These are phyloP conservation scores for Apiotrichum domesticum DNA, from an alignment of 1,284 basidiomycete species.

Conservation along the genomic window DNA sequence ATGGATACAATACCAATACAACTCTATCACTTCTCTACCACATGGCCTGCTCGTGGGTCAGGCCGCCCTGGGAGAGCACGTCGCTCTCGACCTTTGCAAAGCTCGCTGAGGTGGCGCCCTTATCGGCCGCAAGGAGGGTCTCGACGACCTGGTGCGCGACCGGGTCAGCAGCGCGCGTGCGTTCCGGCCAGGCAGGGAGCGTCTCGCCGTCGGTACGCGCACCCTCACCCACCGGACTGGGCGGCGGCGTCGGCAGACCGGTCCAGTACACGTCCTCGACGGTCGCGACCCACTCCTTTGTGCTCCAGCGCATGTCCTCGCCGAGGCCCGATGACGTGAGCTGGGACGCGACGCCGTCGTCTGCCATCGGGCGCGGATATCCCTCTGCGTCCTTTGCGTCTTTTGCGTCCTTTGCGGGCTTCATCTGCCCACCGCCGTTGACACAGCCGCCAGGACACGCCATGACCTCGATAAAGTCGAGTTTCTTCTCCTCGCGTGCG, in stretches of 20 bases:
- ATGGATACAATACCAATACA: neutral
- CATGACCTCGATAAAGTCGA: constrained; percentile 99
- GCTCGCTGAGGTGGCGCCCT: constrained; percentile 60
- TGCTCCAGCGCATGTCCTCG: constrained; percentile 47
- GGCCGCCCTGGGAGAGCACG: constrained; percentile 54
- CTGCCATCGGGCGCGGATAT: constrained; percentile 55
- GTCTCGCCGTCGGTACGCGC: no score
- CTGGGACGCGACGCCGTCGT: constrained; percentile 38
- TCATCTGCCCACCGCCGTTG: constrained; percentile 92
- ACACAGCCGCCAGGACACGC: constrained; percentile 97
- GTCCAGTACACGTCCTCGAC: constrained; percentile 75
- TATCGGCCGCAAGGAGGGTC: constrained; percentile 39
- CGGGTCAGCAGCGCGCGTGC: constrained; percentile 44
- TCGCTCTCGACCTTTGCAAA: constrained; percentile 85
- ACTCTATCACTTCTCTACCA: constrained; percentile 54
- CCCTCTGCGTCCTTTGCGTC: constrained; percentile 55
- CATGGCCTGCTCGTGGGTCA: constrained; percentile 60
- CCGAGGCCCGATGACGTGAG: constrained; percentile 18
- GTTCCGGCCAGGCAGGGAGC: neutral
- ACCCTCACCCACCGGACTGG: no score
- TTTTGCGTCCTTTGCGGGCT: constrained; percentile 42
- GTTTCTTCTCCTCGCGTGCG: constrained; percentile 53
- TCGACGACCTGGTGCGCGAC: constrained; percentile 50
- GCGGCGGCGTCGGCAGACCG: constrained; percentile 50
- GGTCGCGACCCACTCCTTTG: constrained; percentile 65